Evolutionary conservation across 306 rosid species (phyloP).

Genomic region (Carpinus fangiana): DNA sequence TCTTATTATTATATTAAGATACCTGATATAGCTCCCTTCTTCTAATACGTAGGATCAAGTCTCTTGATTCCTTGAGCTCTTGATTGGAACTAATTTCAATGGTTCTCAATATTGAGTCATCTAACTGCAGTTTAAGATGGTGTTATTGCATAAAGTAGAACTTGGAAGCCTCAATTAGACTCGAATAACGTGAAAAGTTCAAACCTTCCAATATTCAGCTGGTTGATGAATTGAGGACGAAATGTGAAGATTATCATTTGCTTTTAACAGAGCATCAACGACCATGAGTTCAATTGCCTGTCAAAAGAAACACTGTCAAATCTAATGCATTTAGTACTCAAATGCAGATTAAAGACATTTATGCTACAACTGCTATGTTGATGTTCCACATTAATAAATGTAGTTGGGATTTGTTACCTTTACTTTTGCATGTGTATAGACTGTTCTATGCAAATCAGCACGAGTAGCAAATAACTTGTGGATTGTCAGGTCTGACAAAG

Average conservation of each 20-base stretch:
- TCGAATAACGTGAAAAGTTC: slow-evolving; percentile 13
- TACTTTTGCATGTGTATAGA: slow-evolving; percentile 87
- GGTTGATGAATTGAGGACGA: slow-evolving; percentile 63
- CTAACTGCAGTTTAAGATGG: slow-evolving; percentile 57
- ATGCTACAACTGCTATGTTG: neutral
- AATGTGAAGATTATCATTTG: slow-evolving; percentile 56
- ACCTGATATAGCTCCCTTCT: slow-evolving; percentile 90
- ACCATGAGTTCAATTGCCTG: slow-evolving; percentile 93
- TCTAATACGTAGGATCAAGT: slow-evolving; percentile 67
- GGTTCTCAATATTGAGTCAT: slow-evolving; percentile 64
- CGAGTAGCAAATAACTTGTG: slow-evolving; percentile 84
- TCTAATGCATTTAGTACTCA: slow-evolving; percentile 1
- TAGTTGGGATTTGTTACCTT: slow-evolving; percentile 46
- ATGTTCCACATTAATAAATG: neutral
- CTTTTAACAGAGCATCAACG: slow-evolving; percentile 68
- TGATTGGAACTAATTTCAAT: slow-evolving; percentile 53
- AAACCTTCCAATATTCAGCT: slow-evolving; percentile 88
- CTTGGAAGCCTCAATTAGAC: slow-evolving; percentile 17
- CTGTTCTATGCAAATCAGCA: slow-evolving; percentile 89
- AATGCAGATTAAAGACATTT: slow-evolving; percentile 7
- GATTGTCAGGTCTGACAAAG: slow-evolving; percentile 68
- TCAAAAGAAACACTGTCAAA: slow-evolving; percentile 19
- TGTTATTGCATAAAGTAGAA: slow-evolving; percentile 12
- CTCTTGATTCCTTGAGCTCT: slow-evolving; percentile 75
- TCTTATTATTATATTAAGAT: slow-evolving; percentile 7